These are phyloP conservation scores for Backusella macrospora DNA, from an alignment of 192 early-diverging fungal genomes.

Conservation along the genomic window DNA sequence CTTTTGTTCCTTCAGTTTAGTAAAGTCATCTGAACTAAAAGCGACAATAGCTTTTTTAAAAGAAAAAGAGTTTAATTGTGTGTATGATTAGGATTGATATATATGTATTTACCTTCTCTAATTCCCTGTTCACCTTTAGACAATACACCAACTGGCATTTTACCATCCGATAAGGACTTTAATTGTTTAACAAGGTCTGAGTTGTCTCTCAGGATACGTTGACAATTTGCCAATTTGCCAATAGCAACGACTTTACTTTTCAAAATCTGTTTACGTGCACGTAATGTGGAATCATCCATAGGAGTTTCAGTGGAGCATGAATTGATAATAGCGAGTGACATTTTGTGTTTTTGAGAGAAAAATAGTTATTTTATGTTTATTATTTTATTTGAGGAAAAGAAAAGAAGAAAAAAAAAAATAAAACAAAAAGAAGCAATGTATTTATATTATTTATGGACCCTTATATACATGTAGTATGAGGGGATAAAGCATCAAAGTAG, in stretches of 20 bases:
- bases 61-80: background rate
- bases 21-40: background rate
- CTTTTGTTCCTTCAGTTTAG: constrained; percentile 26
- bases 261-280: constrained; percentile 24
- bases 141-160: constrained; percentile 25
- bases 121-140: constrained; percentile 29
- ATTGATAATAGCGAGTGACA: constrained; percentile 32
- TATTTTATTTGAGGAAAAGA: constrained; percentile 2
- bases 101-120: constrained; percentile 17
- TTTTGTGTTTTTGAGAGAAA: background rate
- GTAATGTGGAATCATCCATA: background rate
- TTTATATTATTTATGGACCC: background rate
- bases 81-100: background rate
- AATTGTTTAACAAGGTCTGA: constrained; percentile 24
- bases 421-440: background rate
- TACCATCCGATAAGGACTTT: constrained; percentile 15
- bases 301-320: constrained; percentile 13
- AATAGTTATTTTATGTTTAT: background rate
- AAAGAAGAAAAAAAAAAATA: constrained; percentile 5
- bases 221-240: constrained; percentile 22
- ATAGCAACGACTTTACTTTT: constrained; percentile 32
- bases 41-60: background rate
- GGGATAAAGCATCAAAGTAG: background rate
- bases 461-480: background rate
- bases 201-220: constrained; percentile 8